phyloP scores from a whole-genome alignment of 305 asterid genomes.

The Fraxinus nigra region DNA sequence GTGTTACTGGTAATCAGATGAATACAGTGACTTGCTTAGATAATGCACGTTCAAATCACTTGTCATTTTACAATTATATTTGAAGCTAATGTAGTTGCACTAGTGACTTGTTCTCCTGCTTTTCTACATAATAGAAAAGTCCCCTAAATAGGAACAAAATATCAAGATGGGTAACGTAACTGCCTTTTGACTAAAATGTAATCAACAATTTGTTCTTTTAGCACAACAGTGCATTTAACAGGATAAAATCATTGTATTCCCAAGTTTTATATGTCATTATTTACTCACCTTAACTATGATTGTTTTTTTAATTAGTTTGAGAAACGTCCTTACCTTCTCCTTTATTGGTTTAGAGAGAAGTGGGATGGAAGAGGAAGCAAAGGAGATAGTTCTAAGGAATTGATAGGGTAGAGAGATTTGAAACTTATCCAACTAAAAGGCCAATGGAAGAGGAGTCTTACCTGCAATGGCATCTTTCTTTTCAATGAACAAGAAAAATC shows the following conservation, averaged over 20 bases:
- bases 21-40: background rate
- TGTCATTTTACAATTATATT: background rate
- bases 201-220: background rate
- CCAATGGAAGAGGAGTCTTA: conserved; percentile 13
- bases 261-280: background rate
- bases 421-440: background rate
- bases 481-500: conserved; percentile 83
- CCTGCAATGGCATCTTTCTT: conserved; percentile 91
- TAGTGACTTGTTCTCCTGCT: background rate
- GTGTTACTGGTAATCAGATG: background rate
- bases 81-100: background rate
- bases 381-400: background rate
- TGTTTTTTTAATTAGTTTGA: background rate
- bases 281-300: background rate
- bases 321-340: background rate
- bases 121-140: background rate
- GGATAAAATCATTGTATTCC: background rate
- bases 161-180: background rate
- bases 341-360: background rate
- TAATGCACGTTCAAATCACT: background rate
- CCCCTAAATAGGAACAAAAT: background rate
- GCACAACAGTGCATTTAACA: background rate
- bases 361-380: background rate
- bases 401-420: background rate
- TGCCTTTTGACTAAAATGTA: background rate